phyloP scores from a whole-genome alignment of 805 yeast genomes.

The Metschnikowia picachoensis region DNA sequence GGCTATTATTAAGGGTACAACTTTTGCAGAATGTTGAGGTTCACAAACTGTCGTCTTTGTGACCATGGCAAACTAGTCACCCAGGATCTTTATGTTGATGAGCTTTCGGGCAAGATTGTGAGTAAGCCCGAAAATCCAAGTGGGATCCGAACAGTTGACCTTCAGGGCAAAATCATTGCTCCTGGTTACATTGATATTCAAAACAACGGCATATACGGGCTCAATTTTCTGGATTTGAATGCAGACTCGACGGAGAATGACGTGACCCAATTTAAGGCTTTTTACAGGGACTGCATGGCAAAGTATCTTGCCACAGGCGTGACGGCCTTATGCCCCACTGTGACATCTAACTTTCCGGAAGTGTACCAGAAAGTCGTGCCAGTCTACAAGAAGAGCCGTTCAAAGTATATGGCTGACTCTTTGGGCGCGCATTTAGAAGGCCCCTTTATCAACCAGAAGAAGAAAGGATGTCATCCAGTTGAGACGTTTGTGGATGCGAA shows the following conservation, averaged over 20 bases:
- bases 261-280: constrained; percentile 27
- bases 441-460: constrained; percentile 47
- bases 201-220: constrained; percentile 55
- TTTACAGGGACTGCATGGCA: constrained; percentile 43
- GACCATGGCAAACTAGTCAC: constrained; percentile 36
- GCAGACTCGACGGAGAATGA: constrained; percentile 29
- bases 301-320: constrained; percentile 49
- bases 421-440: constrained; percentile 62
- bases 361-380: constrained; percentile 49
- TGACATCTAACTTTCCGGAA: constrained; percentile 48
- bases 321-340: constrained; percentile 54
- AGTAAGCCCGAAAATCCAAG: constrained; percentile 16
- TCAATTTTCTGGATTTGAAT: constrained; percentile 45
- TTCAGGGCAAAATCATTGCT: constrained; percentile 45
- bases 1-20: no score
- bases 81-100: constrained; percentile 43
- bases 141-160: constrained; percentile 33
- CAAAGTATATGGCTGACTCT: constrained; percentile 35
- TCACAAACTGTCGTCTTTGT: constrained; percentile 42
- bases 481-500: constrained; percentile 41
- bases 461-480: constrained; percentile 50
- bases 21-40: constrained; percentile 20
- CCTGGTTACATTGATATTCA: constrained; percentile 59
- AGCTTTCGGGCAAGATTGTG: constrained; percentile 39
- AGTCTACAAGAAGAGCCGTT: constrained; percentile 33